These are phyloP conservation scores for Parietaria judaica DNA, from an alignment of 306 rosid species.

Conservation along the genomic window DNA sequence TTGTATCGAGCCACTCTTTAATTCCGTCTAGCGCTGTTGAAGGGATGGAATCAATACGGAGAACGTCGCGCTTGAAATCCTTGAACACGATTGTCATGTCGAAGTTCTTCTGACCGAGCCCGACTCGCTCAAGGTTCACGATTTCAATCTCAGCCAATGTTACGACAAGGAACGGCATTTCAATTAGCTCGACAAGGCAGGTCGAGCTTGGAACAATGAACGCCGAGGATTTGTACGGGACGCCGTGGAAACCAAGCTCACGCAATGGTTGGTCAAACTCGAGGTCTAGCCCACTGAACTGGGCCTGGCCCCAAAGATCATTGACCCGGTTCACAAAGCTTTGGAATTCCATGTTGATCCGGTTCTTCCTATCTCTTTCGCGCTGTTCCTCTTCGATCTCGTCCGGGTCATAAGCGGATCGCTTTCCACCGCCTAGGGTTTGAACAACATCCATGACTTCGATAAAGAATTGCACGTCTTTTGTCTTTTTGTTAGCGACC, in stretches of 20 bases:
- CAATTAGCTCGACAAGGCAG: slow-evolving; percentile 88
- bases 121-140: slow-evolving; percentile 92
- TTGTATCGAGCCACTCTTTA: slow-evolving; percentile 93
- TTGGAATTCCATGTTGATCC: slow-evolving; percentile 75
- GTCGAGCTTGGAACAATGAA: slow-evolving; percentile 84
- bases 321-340: slow-evolving; percentile 81
- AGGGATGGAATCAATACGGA: slow-evolving; percentile 89
- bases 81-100: slow-evolving; percentile 87
- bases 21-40: slow-evolving; percentile 82
- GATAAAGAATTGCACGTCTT: slow-evolving; percentile 81
- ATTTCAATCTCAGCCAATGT: slow-evolving; percentile 87
- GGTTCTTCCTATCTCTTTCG: slow-evolving; percentile 88
- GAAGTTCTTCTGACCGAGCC: slow-evolving; percentile 98
- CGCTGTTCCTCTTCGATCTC: slow-evolving; percentile 97
- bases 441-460: slow-evolving; percentile 97
- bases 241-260: slow-evolving; percentile 97
- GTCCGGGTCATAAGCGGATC: slow-evolving; percentile 92
- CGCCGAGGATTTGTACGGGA: slow-evolving; percentile 81
- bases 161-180: slow-evolving; percentile 83
- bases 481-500: slow-evolving; percentile 95
- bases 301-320: slow-evolving; percentile 94
- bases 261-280: slow-evolving; percentile 96
- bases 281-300: slow-evolving; percentile 65
- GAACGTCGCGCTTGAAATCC: slow-evolving; percentile 87
- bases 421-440: slow-evolving; percentile 75